Evolutionary conservation across 2,329 filamentous ascomycete genomes (phyloP), one percentile per base, ranked within the genome.

Genomic region (Exophiala xenobiotica): DNA sequence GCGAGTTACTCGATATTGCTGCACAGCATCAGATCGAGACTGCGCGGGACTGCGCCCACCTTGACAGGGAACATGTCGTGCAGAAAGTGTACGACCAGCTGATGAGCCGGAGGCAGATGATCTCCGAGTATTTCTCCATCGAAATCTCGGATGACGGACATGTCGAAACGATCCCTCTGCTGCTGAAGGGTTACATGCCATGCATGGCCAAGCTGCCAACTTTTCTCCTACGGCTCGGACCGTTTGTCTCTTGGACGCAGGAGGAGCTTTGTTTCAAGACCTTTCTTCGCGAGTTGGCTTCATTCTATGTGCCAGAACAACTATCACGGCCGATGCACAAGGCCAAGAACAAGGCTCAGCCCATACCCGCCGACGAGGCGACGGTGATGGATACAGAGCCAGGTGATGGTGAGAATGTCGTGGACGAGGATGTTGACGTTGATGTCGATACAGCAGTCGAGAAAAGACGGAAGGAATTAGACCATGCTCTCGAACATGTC

Each of bases 101-200:
- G 2, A 78, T 95, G 24, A 81, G 85, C 58, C 81, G 87, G 8
- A 79, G 87, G 27, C 87, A 92, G 63, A 95, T 99, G 88, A 79
- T 99, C 1, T 75, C 80, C 2, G 93, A 99, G 69, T 99, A 99
- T 70, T 97, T 99, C 68, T 87, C 86, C 1, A 73, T 99, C 38
- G 85, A 92, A 48, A 83, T 99, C 27, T 87, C 87, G 0, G 81
- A 85, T 1, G 77, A 86, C 0, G 92, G 91, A 9, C 81, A 92
- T 46, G 75, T 99, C 2, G 70, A 86, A 40, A 83, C 83, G 23
- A 85, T 99, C 12, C 95, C 93, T 0, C 76, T 99, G 6, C 76
- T 99, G 27, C 70, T 95, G 39, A 96, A 91, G 69, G 90, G 90
- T 1, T 99, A 99, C 66, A 87, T 82, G 6, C 95, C 93, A 0